Base-by-base conservation (phyloP, 2,329 filamentous ascomycete species). In the Trichophyton simii region DNA sequence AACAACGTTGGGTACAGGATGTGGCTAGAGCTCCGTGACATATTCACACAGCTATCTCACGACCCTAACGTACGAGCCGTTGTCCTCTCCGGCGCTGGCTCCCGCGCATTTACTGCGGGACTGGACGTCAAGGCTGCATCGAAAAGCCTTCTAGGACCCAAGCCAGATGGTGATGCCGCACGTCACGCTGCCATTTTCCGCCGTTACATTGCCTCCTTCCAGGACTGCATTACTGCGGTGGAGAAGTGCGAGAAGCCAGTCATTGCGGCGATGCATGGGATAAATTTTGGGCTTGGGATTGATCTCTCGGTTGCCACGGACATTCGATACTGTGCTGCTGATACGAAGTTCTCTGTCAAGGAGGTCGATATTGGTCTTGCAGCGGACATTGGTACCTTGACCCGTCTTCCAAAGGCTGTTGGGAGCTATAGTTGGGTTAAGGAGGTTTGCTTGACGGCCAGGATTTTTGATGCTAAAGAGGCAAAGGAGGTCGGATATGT, bases 211-310 rank as follows among this genome's bases (percentile, higher is more conserved):
- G 74, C 80, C 63, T 84, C 89, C 65, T 95, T 96, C 72, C 94
- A 99, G 74, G 81, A 82, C 59, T 87, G 85, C 68, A 85, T 99
- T 64, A 81, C 80, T 0, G 81, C 85, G 13, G 77, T 95, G 60
- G 92, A 96, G 72, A 85, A 82, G 67, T 97, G 92, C 75, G 88
- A 94, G 76, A 97, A 97, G 76, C 90, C 90, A 63, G 89, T 96
- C 38, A 87, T 97, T 62, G 86, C 84, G 59, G 85, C 90, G 20
- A 75, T 96, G 66, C 89, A 95, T 68, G 91, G 87, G 46, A 83
- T 91, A 66, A 82, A 86, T 2, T 84, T 89, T 67, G 90, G 91
- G 15, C 79, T 95, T 8, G 88, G 84, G 18, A 86, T 95, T 65
- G 89, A 95, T 71, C 62, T 80, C 6, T 68, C 71, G 13, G 71